phyloP scores from a whole-genome alignment of 2,329 filamentous ascomycete species.

The Lachnellula arida region DNA sequence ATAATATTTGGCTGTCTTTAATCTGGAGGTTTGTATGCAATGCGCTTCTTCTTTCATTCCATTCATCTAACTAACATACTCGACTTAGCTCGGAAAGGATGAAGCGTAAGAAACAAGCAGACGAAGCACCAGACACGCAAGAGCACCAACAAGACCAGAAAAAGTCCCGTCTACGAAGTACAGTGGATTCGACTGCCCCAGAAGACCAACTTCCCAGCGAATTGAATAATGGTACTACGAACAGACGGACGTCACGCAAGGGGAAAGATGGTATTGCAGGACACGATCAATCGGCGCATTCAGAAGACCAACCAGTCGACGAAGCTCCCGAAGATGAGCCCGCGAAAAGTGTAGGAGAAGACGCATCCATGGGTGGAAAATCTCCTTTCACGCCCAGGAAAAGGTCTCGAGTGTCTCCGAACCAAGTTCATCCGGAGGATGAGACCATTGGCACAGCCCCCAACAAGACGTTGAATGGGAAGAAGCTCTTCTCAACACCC shows the following conservation, averaged over 20 bases:
- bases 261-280: neutral
- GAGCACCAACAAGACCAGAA: conserved; percentile 11
- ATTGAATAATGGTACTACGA: neutral
- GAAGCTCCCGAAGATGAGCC: neutral
- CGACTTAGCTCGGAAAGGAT: conserved; percentile 2
- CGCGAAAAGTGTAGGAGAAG: neutral
- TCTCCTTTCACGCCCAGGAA: conserved; percentile 6
- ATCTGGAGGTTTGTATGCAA: neutral
- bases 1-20: neutral
- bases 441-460: conserved; percentile 17
- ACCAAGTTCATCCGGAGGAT: neutral
- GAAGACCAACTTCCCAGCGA: neutral
- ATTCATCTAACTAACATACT: neutral
- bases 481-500: conserved; percentile 30
- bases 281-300: neutral
- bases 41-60: neutral
- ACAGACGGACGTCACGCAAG: neutral
- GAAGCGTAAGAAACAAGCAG: conserved; percentile 19
- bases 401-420: neutral
- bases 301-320: neutral
- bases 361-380: neutral
- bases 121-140: conserved; percentile 5
- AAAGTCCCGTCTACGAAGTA: conserved; percentile 10
- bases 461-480: conserved; percentile 16
- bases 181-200: neutral